A percentile compares a stretch with the other conserved stretches of the same genome.
Conservation (phyloP, 305 asterid species). For the Ajuga reptans region DNA sequence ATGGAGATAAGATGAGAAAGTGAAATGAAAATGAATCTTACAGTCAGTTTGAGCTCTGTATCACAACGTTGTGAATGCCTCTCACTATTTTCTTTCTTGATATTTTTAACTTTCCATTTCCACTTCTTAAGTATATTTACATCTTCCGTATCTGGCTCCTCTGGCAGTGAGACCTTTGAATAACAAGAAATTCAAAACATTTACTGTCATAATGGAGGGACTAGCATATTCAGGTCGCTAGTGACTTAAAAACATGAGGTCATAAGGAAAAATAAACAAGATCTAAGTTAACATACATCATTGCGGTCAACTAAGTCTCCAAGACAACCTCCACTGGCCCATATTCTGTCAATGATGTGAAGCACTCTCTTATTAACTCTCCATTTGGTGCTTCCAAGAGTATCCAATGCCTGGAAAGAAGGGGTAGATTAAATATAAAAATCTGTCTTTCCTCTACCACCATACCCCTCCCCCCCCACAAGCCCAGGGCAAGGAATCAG, state of each 20-base stretch:
- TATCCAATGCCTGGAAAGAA: constrained; percentile 71
- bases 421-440: constrained; percentile 9
- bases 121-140: constrained; percentile 60
- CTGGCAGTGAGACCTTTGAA: constrained; percentile 63
- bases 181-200: constrained; percentile 15
- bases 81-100: constrained; percentile 83
- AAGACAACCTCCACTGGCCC: constrained; percentile 90
- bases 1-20: not conserved
- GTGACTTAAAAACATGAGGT: not conserved
- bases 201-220: not conserved
- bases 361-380: constrained; percentile 87
- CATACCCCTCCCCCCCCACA: not conserved
- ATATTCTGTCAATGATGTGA: constrained; percentile 64
- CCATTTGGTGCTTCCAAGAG: constrained; percentile 93
- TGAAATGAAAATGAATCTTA: constrained; percentile 33
- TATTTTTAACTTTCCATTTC: constrained; percentile 68
- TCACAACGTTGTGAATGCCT: constrained; percentile 93
- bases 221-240: constrained; percentile 5
- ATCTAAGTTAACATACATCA: constrained; percentile 53
- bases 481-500: constrained; percentile 8
- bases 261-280: not conserved
- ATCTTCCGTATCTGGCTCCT: constrained; percentile 80
- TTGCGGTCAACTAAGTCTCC: constrained; percentile 75
- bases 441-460: not conserved
- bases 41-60: constrained; percentile 87